A percentile compares a stretch with the other conserved stretches of the same genome.
Conservation (phyloP, 208 protist genomes). For the Phytomonas sp. region DNA sequence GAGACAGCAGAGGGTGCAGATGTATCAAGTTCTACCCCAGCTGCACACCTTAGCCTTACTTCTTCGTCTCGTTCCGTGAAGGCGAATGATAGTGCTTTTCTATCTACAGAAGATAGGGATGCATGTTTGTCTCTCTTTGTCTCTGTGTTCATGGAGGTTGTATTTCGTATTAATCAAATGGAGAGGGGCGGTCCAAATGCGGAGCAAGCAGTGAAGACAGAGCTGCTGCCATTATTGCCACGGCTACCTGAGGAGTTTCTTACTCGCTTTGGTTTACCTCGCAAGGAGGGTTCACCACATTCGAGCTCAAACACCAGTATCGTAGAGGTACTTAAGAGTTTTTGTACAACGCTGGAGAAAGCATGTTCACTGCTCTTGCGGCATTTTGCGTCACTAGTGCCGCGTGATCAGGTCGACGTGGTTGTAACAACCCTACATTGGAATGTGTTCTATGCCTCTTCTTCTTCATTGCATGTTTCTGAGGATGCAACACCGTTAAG, state of each 20-base stretch:
- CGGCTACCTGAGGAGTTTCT: background rate
- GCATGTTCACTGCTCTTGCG: slow-evolving; percentile 21
- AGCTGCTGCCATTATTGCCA: background rate
- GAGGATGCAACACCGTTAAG: background rate
- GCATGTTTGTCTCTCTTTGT: slow-evolving; percentile 3
- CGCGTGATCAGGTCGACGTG: slow-evolving; percentile 29
- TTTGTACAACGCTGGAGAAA: slow-evolving; percentile 11
- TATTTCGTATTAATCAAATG: background rate
- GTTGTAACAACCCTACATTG: slow-evolving; percentile 22
- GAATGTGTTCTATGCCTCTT: slow-evolving; percentile 17
- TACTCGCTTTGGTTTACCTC: background rate
- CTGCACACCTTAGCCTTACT: background rate
- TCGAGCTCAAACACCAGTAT: background rate
- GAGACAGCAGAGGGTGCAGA: background rate
- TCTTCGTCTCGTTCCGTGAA: background rate
- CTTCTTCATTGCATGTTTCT: slow-evolving; percentile 11
- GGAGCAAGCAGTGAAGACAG: background rate
- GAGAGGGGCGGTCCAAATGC: background rate
- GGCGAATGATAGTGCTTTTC: background rate
- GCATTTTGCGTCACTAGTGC: slow-evolving; percentile 18
- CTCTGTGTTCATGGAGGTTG: background rate
- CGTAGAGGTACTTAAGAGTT: background rate
- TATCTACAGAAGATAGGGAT: background rate
- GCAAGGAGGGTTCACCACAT: background rate
- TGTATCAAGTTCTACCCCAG: background rate